A percentile compares a stretch with the other conserved stretches of the same genome.
Conservation (phyloP, 352 stramenopile genomes). For the Pythium utonaiense region DNA sequence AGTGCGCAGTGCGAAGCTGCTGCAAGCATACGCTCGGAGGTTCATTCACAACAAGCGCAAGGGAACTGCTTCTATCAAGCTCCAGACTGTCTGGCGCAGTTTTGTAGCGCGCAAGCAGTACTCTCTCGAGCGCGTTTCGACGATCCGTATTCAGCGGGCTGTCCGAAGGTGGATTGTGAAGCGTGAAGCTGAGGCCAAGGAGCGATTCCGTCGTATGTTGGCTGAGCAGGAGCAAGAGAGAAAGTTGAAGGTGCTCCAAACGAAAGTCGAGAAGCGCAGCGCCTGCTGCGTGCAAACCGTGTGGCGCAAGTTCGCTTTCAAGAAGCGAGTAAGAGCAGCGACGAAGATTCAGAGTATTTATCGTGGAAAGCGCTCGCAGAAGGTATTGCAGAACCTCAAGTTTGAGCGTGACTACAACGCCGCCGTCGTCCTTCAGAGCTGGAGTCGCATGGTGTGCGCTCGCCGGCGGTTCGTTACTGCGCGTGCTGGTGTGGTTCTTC, state of each 20-base stretch:
- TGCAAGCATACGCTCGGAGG: background rate
- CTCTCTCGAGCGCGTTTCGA: background rate
- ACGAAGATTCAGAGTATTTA: constrained; percentile 31
- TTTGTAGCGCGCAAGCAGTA: background rate
- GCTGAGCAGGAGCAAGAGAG: constrained; percentile 18
- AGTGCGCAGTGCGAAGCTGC: background rate
- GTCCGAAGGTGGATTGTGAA: constrained; percentile 16
- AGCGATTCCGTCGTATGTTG: constrained; percentile 21
- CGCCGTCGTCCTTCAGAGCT: constrained; percentile 12
- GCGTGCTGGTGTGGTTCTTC: background rate
- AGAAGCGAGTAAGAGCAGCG: constrained; percentile 17
- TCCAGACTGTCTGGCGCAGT: constrained; percentile 4
- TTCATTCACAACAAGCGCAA: background rate
- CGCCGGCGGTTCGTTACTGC: background rate
- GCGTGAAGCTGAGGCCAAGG: constrained; percentile 7
- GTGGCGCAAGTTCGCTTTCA: constrained; percentile 22
- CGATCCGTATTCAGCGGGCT: constrained; percentile 1
- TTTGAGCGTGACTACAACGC: constrained; percentile 20
- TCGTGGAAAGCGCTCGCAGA: constrained; percentile 21
- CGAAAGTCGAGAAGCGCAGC: constrained; percentile 20
- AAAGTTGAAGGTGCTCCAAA: constrained; percentile 12
- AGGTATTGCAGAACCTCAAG: constrained; percentile 27
- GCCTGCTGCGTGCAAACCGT: constrained; percentile 30
- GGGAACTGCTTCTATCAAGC: background rate
- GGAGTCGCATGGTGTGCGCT: background rate